Evolutionary conservation across 2,329 filamentous ascomycete genomes (phyloP).

Genomic region (Talaromyces sp.): DNA sequence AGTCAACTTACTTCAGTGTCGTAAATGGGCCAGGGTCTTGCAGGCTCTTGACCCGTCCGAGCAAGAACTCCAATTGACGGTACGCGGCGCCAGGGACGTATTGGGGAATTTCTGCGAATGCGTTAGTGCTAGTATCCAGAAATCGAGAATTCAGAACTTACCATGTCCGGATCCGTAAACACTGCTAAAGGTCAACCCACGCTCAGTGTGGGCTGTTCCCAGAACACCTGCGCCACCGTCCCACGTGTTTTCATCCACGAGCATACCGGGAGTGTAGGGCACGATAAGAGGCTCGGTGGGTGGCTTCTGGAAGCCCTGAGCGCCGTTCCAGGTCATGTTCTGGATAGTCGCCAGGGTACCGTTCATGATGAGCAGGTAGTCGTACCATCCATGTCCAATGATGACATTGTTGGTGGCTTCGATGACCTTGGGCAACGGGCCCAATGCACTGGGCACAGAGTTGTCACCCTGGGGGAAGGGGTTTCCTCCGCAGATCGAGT

Average conservation of each 20-base stretch:
- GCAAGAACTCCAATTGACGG: constrained; percentile 69
- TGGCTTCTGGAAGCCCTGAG: constrained; percentile 62
- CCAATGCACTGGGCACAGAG: constrained; percentile 32
- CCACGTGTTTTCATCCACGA: constrained; percentile 40
- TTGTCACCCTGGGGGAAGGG: constrained; percentile 46
- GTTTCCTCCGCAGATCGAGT: constrained; percentile 28
- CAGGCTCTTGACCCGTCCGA: constrained; percentile 51
- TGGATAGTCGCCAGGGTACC: constrained; percentile 70
- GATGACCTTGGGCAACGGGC: constrained; percentile 60
- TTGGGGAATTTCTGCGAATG: constrained; percentile 9
- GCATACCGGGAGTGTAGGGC: constrained; percentile 42
- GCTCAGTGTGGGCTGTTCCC: constrained; percentile 67
- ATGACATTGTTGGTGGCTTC: constrained; percentile 69
- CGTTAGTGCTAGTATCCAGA: not conserved
- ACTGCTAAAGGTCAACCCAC: constrained; percentile 42
- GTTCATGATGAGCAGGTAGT: constrained; percentile 64
- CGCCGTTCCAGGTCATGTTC: constrained; percentile 76
- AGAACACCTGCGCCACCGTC: constrained; percentile 62
- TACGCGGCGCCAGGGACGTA: constrained; percentile 52
- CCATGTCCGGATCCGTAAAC: constrained; percentile 14
- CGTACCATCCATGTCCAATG: constrained; percentile 68
- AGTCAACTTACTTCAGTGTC: not conserved
- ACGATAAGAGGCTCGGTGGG: constrained; percentile 61
- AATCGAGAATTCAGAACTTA: constrained; percentile 1
- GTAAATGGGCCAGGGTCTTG: constrained; percentile 6